Conservation (phyloP, 768 basidiomycete genomes). For the Termitomyces sp. region DNA sequence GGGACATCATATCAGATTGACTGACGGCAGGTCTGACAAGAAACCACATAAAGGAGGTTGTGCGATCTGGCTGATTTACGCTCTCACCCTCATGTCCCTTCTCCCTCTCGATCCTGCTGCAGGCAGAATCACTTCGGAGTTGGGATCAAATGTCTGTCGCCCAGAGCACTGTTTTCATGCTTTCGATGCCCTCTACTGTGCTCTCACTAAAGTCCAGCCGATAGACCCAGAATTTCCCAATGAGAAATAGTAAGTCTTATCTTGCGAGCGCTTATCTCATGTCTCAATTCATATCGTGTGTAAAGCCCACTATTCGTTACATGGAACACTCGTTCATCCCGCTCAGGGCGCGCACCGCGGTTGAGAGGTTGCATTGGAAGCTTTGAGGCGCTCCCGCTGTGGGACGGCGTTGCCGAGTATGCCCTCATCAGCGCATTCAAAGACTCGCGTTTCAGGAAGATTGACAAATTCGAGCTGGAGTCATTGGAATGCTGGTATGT, state of each 20-base stretch:
- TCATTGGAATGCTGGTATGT: conserved; percentile 84
- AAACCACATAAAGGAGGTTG: not conserved
- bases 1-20: conserved; percentile 6
- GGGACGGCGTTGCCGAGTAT: conserved; percentile 80
- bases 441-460: conserved; percentile 80
- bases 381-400: conserved; percentile 73
- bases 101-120: conserved; percentile 44
- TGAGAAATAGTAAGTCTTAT: conserved; percentile 68
- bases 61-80: conserved; percentile 9
- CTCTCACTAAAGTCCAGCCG: conserved; percentile 53
- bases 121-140: conserved; percentile 28
- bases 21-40: not conserved
- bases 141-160: conserved; percentile 46
- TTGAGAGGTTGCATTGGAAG: conserved; percentile 94
- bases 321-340: conserved; percentile 76
- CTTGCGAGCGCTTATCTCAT: not conserved
- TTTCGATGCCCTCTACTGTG: conserved; percentile 77
- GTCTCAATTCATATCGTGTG: not conserved
- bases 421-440: conserved; percentile 88
- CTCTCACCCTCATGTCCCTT: conserved; percentile 45
- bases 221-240: conserved; percentile 61
- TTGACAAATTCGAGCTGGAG: conserved; percentile 71
- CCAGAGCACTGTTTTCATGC: conserved; percentile 77
- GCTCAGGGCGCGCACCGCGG: conserved; percentile 51
- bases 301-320: conserved; percentile 93